Evolutionary conservation across 148 eudicot species (phyloP), one percentile per base, ranked within the genome.

Genomic region (Chenopodium album): DNA sequence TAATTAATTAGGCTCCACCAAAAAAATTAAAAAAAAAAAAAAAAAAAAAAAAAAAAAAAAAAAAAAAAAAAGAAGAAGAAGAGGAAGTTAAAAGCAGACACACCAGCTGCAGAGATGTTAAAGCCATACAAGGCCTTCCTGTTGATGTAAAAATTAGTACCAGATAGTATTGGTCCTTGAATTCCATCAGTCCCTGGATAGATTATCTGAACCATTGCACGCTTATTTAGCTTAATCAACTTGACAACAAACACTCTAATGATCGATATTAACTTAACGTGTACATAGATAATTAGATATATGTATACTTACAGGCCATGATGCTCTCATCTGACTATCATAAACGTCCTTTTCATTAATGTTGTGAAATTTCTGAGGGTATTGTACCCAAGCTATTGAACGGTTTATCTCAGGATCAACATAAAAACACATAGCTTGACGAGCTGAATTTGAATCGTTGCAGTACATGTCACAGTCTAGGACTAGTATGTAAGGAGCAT

Each of bases 131-230:
- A 75, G 8, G 97, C 86, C 26, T 87, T 79, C 80, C 93, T 94
- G 62, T 85, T 92, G 48, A 94, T 82, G 83, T 86, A 92, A 63
- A 86, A 88, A 75, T 90, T 83, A 11, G 97, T 90, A 3, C 98
- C 98, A 48, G 87, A 78, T 31, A 92, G 34, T 1, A 78, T 0
- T 0, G 93, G 89, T 28, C 98, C 98, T 1, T 75, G 64, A 29
- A 92, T 73, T 78, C 97, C 97, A 79, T 92, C 91, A 73, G 87
- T 32, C 2, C 98, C 97, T 19, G 34, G 87, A 85, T 86, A 86
- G 32, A 59, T 7, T 75, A 84, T 52, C 86, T 83, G 17, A 66
- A 3, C 37, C 37, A 34, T 2, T 72, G 26, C 13, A 71, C 14
- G 17, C 59, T 0, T 44, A 73, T 2, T 22, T 37, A 62, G n/a